A percentile compares a stretch with the other conserved stretches of the same genome.
phyloP scores from a whole-genome alignment of 805 yeast genomes.

The Ogataea dorogensis region DNA sequence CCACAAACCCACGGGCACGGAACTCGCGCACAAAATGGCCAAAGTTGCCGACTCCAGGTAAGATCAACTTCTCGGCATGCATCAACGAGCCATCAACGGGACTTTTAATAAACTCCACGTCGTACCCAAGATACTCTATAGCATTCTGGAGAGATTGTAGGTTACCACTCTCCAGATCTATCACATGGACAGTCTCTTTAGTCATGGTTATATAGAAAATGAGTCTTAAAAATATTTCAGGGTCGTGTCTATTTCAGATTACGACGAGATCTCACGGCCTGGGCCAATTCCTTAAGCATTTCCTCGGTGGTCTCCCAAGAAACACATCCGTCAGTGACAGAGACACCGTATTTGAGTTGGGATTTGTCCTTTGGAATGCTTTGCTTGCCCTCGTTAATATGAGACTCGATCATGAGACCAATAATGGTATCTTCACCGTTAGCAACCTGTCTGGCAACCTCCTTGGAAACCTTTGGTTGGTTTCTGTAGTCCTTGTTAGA shows the following conservation, averaged over 20 bases:
- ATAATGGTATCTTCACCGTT: conserved; percentile 77
- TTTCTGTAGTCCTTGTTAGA: conserved; percentile 90
- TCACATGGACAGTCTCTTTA: conserved; percentile 54
- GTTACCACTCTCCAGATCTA: conserved; percentile 94
- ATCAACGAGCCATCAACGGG: conserved; percentile 50
- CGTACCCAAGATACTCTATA: conserved; percentile 71
- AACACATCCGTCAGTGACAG: conserved; percentile 97
- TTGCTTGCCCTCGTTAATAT: conserved; percentile 91
- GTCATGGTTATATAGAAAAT: conserved; percentile 12
- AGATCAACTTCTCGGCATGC: conserved; percentile 56
- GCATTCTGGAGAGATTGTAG: conserved; percentile 88
- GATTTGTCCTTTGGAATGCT: conserved; percentile 61
- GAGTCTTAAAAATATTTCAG: conserved; percentile 4
- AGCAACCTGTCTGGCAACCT: conserved; percentile 78
- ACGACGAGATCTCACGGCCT: conserved; percentile 83
- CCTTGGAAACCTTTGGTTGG: conserved; percentile 88
- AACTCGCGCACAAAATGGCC: conserved; percentile 87
- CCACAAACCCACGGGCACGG: conserved; percentile 56
- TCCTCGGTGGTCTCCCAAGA: conserved; percentile 84
- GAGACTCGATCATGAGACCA: conserved; percentile 95
- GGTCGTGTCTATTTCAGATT: conserved; percentile 23
- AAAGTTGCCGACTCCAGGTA: conserved; percentile 97
- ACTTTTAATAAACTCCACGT: conserved; percentile 57
- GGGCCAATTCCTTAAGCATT: conserved; percentile 76
- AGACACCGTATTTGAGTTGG: conserved; percentile 84